Evolutionary conservation across 2,329 filamentous ascomycete species (phyloP).

Genomic region (Calonectria pseudoreteaudii): DNA sequence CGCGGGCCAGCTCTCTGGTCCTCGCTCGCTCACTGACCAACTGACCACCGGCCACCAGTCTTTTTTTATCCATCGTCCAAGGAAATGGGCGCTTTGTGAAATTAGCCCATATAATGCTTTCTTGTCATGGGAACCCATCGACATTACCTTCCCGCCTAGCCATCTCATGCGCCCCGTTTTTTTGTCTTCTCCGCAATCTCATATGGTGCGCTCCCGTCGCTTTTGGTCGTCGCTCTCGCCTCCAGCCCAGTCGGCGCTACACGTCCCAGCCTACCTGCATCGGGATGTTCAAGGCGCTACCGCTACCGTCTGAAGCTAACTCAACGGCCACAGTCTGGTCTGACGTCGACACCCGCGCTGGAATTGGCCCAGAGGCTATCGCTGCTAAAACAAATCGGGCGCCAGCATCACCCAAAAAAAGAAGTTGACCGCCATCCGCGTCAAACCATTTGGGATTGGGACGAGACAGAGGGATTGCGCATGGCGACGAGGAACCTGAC

Average conservation of each 20-base stretch:
- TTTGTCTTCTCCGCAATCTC: constrained; percentile 21
- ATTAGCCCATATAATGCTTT: constrained; percentile 22
- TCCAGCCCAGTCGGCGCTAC: neutral
- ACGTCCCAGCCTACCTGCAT: neutral
- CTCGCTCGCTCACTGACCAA: neutral
- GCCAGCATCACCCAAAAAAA: constrained; percentile 8
- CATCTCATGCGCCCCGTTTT: constrained; percentile 15
- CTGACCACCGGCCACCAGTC: neutral
- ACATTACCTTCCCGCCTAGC: neutral
- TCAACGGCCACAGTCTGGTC: constrained; percentile 17
- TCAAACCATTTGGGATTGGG: constrained; percentile 1
- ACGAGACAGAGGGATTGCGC: constrained; percentile 4
- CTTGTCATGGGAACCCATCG: constrained; percentile 8
- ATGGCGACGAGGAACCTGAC: neutral
- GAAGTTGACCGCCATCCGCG: constrained; percentile 14
- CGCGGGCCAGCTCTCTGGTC: neutral
- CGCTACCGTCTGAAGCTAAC: constrained; percentile 21
- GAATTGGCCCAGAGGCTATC: constrained; percentile 14
- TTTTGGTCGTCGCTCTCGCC: neutral
- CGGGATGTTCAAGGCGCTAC: neutral
- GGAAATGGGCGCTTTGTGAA: constrained; percentile 18
- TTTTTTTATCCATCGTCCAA: neutral
- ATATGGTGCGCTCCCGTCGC: constrained; percentile 10
- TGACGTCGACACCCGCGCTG: constrained; percentile 15
- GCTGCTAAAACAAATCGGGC: constrained; percentile 19